Evolutionary conservation across 768 basidiomycete species (phyloP).

Genomic region (Rhodotorula sphaerocarpa): DNA sequence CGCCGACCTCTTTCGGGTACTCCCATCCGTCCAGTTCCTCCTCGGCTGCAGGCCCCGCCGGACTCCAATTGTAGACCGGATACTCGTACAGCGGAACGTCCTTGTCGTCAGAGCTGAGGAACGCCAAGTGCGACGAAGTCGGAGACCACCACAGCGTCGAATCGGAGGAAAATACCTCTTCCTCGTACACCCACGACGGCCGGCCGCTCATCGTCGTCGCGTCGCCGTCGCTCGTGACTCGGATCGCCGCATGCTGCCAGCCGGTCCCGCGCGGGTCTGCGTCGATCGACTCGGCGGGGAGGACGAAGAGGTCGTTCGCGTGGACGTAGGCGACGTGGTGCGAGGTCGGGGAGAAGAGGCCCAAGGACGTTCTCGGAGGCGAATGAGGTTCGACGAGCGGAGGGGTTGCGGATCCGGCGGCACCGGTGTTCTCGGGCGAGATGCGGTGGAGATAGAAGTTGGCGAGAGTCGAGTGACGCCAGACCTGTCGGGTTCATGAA

Average conservation of each 20-base stretch:
- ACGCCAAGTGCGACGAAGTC: conserved; percentile 61
- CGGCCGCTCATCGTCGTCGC: conserved; percentile 84
- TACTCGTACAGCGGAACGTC: conserved; percentile 74
- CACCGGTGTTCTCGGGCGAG: conserved; percentile 49
- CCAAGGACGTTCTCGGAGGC: conserved; percentile 59
- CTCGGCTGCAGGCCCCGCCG: neutral
- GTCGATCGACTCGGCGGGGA: conserved; percentile 25
- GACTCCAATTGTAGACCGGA: conserved; percentile 58
- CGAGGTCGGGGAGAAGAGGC: conserved; percentile 74
- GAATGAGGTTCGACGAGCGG: conserved; percentile 51
- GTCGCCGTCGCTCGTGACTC: conserved; percentile 72
- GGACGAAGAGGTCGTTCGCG: conserved; percentile 78
- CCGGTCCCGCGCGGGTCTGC: neutral
- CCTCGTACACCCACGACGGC: conserved; percentile 96
- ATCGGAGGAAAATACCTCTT: conserved; percentile 56
- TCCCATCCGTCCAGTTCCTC: conserved; percentile 18
- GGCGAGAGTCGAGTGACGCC: conserved; percentile 81
- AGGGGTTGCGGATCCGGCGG: conserved; percentile 48
- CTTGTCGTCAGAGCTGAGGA: conserved; percentile 79
- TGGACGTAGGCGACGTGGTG: conserved; percentile 79
- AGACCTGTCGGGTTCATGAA: conserved; percentile 66
- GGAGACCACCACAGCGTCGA: conserved; percentile 89
- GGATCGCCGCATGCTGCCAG: conserved; percentile 47
- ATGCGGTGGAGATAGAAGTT: conserved; percentile 91
- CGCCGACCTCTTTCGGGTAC: conserved; percentile 43